A percentile compares a stretch with the other conserved stretches of the same genome.
These are phyloP conservation scores for Kitagawia praeruptora DNA, from an alignment of 129 eudicot species.

Conservation along the genomic window DNA sequence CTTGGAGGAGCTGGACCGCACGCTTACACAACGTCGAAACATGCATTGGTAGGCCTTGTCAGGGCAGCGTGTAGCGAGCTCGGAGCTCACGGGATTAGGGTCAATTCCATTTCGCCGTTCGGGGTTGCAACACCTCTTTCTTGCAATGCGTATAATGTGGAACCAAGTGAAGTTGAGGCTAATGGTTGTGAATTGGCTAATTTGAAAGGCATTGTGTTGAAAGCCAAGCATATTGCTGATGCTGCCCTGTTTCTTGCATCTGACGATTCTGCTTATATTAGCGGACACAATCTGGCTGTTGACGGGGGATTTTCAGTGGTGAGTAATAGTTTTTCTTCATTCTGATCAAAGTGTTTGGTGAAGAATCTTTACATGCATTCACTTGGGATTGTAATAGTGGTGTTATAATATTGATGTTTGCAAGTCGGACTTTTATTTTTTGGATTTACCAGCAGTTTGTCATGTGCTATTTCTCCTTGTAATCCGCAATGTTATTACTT, in stretches of 20 bases:
- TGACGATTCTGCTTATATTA: conserved; percentile 63
- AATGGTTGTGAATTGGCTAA: conserved; percentile 25
- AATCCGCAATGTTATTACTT: conserved; percentile 17
- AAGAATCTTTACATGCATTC: conserved; percentile 1
- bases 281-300: conserved; percentile 64
- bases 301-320: conserved; percentile 82
- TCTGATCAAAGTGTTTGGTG: conserved; percentile 1
- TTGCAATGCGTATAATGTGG: conserved; percentile 37
- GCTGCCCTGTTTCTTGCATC: conserved; percentile 77
- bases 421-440: background rate
- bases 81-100: conserved; percentile 71
- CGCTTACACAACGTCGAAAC: conserved; percentile 65
- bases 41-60: conserved; percentile 66
- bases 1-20: conserved; percentile 65
- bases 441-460: conserved; percentile 2
- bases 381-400: background rate
- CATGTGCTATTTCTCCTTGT: conserved; percentile 33
- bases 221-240: conserved; percentile 61
- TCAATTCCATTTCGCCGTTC: conserved; percentile 63
- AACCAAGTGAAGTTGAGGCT: conserved; percentile 37
- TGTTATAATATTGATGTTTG: background rate
- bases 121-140: conserved; percentile 69
- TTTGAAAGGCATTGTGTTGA: conserved; percentile 59
- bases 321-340: conserved; percentile 24
- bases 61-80: conserved; percentile 55